These are phyloP conservation scores for Fraxinus angustifolia DNA, from an alignment of 305 asterid genomes.

Conservation along the genomic window DNA sequence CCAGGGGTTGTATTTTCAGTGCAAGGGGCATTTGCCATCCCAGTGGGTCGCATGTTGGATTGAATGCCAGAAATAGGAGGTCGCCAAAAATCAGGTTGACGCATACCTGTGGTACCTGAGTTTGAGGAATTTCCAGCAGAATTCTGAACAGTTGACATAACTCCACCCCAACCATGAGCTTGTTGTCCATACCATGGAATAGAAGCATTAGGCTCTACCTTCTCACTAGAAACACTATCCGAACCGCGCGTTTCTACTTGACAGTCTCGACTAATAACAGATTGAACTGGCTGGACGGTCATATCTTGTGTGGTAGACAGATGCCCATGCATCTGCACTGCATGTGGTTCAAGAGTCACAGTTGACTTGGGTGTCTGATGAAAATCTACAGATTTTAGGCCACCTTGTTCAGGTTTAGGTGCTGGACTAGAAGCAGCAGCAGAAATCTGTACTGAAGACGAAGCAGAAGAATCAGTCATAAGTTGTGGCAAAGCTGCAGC, in stretches of 20 bases:
- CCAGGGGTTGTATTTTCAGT: constrained; percentile 53
- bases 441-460: constrained; percentile 44
- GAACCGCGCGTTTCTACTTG: constrained; percentile 41
- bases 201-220: constrained; percentile 28
- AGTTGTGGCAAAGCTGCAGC: constrained; percentile 43
- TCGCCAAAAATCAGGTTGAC: constrained; percentile 65
- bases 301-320: constrained; percentile 23
- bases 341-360: constrained; percentile 37
- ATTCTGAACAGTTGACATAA: constrained; percentile 43
- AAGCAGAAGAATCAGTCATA: constrained; percentile 34
- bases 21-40: constrained; percentile 55
- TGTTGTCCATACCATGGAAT: constrained; percentile 44
- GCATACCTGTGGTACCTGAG: constrained; percentile 38
- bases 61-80: constrained; percentile 51
- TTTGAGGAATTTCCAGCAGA: constrained; percentile 49
- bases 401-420: constrained; percentile 44
- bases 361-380: constrained; percentile 31
- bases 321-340: constrained; percentile 41
- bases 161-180: constrained; percentile 49
- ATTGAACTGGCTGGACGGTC: constrained; percentile 37
- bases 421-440: constrained; percentile 43
- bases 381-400: constrained; percentile 30
- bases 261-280: constrained; percentile 44
- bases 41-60: constrained; percentile 51
- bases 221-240: constrained; percentile 32